phyloP scores from a whole-genome alignment of 2,329 filamentous ascomycete species.

The Microcyclospora tardicrescens region DNA sequence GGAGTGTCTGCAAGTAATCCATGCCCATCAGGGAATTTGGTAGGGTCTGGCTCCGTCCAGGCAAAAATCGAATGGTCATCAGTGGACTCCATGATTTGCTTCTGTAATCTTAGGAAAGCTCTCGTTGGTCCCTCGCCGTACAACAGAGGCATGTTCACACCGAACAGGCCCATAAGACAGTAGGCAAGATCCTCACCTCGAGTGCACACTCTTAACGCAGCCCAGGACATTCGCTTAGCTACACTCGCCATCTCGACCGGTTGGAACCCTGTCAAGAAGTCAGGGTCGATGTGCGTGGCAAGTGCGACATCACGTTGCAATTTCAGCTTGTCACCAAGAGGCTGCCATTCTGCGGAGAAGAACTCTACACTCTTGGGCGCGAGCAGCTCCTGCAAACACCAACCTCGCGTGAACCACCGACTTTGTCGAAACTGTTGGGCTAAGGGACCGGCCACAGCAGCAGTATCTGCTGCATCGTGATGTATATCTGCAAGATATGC shows the following conservation, averaged over 20 bases:
- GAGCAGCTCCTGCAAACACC: conserved; percentile 8
- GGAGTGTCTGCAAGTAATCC: conserved; percentile 1
- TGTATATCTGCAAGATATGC: neutral
- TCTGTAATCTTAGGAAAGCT: conserved; percentile 11
- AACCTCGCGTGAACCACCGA: conserved; percentile 6
- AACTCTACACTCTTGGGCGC: conserved; percentile 6
- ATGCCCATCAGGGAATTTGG: too few species aligned
- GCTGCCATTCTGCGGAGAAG: conserved; percentile 4
- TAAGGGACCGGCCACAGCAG: neutral
- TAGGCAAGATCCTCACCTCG: conserved; percentile 32
- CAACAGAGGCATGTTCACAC: conserved; percentile 31
- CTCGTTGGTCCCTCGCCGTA: conserved; percentile 26
- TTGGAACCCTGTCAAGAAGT: conserved; percentile 7
- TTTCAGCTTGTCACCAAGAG: conserved; percentile 9
- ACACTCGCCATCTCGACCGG: conserved; percentile 1
- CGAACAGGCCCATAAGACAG: conserved; percentile 33
- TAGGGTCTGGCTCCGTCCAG: conserved; percentile 2
- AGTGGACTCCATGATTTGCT: conserved; percentile 7
- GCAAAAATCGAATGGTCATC: conserved; percentile 9
- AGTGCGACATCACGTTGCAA: conserved; percentile 7
- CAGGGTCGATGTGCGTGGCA: conserved; percentile 17
- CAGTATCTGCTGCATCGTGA: neutral
- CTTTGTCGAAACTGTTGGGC: neutral
- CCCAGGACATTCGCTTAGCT: conserved; percentile 10
- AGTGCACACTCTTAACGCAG: conserved; percentile 3